Conservation (phyloP, 1,139 yeast genomes). For the Keqinozyma sinolaborantium region DNA sequence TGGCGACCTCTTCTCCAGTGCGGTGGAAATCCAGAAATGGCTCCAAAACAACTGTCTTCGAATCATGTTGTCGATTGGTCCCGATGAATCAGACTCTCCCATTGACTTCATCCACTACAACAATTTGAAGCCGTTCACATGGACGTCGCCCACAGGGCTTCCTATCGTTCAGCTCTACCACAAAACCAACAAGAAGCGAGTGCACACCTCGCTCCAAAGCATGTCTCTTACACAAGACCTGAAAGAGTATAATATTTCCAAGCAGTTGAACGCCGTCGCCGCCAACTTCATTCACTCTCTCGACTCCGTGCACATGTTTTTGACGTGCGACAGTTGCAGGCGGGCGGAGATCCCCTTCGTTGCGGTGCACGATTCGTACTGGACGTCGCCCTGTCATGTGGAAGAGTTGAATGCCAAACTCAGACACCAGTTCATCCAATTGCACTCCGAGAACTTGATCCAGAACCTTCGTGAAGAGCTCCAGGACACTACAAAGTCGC, state of each 20-base stretch:
- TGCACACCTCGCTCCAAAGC: conserved; percentile 25
- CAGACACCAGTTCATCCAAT: conserved; percentile 31
- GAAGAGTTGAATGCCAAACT: conserved; percentile 20
- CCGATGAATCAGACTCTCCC: conserved; percentile 1
- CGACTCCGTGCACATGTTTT: conserved; percentile 38
- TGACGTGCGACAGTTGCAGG: conserved; percentile 29
- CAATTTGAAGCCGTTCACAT: conserved; percentile 33
- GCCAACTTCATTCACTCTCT: conserved; percentile 46
- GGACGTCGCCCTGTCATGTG: conserved; percentile 39
- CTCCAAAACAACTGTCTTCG: conserved; percentile 26
- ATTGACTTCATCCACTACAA: conserved; percentile 15
- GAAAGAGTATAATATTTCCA: conserved; percentile 24
- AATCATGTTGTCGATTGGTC: conserved; percentile 25
- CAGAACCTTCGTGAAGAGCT: conserved; percentile 25
- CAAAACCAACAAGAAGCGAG: conserved; percentile 11
- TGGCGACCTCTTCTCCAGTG: conserved; percentile 30
- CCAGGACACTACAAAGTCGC: conserved; percentile 16
- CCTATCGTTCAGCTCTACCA: conserved; percentile 41
- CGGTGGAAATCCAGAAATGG: conserved; percentile 36
- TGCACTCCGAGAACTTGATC: conserved; percentile 27
- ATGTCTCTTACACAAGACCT: conserved; percentile 15
- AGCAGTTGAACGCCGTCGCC: conserved; percentile 38
- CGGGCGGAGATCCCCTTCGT: conserved; percentile 24
- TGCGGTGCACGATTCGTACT: conserved; percentile 44
- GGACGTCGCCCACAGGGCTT: conserved; percentile 42